phyloP scores from a whole-genome alignment of 2,329 filamentous ascomycete genomes.

The Cytospora schulzeri region DNA sequence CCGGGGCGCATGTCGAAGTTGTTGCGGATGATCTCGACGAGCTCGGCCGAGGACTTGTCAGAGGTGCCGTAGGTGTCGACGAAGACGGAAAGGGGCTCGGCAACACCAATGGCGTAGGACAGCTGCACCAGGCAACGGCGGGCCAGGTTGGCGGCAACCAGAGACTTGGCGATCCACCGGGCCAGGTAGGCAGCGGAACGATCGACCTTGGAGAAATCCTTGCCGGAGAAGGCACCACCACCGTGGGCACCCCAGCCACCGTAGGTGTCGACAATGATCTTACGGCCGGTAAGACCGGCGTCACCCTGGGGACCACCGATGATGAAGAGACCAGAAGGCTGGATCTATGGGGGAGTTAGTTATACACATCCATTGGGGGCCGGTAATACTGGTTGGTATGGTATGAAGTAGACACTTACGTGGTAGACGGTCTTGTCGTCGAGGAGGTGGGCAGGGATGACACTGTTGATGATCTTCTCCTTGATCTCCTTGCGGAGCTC shows the following conservation, averaged over 20 bases:
- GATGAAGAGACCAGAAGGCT: constrained; percentile 98
- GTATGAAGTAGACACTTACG: constrained; percentile 54
- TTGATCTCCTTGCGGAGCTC: constrained; percentile 86
- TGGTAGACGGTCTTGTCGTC: constrained; percentile 95
- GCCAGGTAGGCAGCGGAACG: constrained; percentile 96
- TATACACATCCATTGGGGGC: constrained; percentile 3
- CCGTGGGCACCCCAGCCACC: constrained; percentile 99
- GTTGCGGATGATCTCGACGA: constrained; percentile 88
- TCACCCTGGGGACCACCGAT: constrained; percentile 99
- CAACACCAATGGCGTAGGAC: constrained; percentile 98
- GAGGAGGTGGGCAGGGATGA: constrained; percentile 89
- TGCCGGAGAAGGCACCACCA: constrained; percentile 99
- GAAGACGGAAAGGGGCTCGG: constrained; percentile 96
- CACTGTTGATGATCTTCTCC: constrained; percentile 92
- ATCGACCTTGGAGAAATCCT: constrained; percentile 99
- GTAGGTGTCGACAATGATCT: constrained; percentile 99
- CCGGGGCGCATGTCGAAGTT: constrained; percentile 99
- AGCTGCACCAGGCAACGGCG: constrained; percentile 96
- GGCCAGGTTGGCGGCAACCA: constrained; percentile 84
- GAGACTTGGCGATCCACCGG: constrained; percentile 98
- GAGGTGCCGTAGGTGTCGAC: constrained; percentile 98
- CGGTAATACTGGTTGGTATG: background rate
- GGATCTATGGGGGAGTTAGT: constrained; percentile 58
- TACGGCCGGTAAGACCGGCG: constrained; percentile 95
- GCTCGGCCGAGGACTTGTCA: constrained; percentile 82